phyloP scores from a whole-genome alignment of 1,139 yeast genomes.

The Saccharomycopsis hybrid region DNA sequence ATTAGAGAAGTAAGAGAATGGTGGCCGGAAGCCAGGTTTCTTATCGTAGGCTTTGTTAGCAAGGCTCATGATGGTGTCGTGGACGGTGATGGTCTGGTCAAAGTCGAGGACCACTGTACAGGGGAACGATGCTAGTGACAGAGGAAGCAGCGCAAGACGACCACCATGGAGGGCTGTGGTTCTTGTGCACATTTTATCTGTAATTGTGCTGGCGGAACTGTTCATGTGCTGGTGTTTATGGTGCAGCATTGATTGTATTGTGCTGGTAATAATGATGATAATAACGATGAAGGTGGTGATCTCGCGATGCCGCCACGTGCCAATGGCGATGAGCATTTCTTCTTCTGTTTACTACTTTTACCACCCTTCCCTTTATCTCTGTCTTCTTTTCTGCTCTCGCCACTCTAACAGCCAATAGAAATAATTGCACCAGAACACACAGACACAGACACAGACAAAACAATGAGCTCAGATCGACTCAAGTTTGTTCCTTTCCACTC shows the following conservation, averaged over 20 bases:
- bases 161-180: no score
- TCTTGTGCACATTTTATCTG: no score
- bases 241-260: no score
- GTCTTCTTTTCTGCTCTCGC: not conserved
- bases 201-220: no score
- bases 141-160: no score
- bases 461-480: slow-evolving; percentile 22
- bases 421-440: no score
- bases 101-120: not conserved
- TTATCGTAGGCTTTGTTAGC: not conserved
- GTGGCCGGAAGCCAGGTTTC: not conserved
- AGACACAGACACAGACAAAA: not conserved
- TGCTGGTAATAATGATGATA: no score
- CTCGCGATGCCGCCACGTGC: no score
- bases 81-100: slow-evolving; percentile 3
- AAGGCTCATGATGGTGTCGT: not conserved
- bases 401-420: no score
- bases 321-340: not conserved
- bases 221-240: no score
- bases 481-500: slow-evolving; percentile 57
- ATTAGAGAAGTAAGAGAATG: not conserved
- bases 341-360: not conserved
- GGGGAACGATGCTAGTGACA: no score
- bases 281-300: no score
- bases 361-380: not conserved